Conservation (phyloP, 768 basidiomycete genomes). For the Polyporus arcularius region DNA sequence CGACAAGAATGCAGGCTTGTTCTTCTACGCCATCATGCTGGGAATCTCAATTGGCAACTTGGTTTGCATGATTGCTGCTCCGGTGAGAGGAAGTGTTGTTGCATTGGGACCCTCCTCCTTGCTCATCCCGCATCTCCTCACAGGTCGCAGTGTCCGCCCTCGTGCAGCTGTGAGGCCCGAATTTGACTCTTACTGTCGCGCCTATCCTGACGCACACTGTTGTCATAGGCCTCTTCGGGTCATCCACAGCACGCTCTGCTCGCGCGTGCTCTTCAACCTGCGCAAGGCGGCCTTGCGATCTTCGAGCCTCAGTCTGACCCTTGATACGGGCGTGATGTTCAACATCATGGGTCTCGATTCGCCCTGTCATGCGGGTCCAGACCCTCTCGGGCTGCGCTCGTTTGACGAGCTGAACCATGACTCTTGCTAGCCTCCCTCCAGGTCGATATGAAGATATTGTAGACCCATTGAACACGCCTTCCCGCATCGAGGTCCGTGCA, state of each 20-base stretch:
- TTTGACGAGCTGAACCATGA: too few species aligned
- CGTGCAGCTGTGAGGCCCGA: background rate
- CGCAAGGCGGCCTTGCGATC: background rate
- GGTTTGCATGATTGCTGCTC: slow-evolving; percentile 1
- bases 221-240: slow-evolving; percentile 6
- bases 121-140: too few species aligned
- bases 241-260: slow-evolving; percentile 12
- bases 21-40: slow-evolving; percentile 10
- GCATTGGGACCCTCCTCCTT: too few species aligned
- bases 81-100: background rate
- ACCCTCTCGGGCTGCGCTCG: too few species aligned
- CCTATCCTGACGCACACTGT: background rate
- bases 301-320: too few species aligned
- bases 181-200: background rate
- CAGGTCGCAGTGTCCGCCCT: background rate
- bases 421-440: too few species aligned
- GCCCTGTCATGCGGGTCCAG: too few species aligned
- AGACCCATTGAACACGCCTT: too few species aligned
- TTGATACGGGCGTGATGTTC: too few species aligned
- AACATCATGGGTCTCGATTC: too few species aligned
- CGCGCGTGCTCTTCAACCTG: slow-evolving; percentile 13
- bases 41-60: slow-evolving; percentile 2
- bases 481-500: too few species aligned
- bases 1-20: background rate
- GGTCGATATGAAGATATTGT: too few species aligned